Conservation (phyloP, 768 basidiomycete species). For the Mycena indigotica region DNA sequence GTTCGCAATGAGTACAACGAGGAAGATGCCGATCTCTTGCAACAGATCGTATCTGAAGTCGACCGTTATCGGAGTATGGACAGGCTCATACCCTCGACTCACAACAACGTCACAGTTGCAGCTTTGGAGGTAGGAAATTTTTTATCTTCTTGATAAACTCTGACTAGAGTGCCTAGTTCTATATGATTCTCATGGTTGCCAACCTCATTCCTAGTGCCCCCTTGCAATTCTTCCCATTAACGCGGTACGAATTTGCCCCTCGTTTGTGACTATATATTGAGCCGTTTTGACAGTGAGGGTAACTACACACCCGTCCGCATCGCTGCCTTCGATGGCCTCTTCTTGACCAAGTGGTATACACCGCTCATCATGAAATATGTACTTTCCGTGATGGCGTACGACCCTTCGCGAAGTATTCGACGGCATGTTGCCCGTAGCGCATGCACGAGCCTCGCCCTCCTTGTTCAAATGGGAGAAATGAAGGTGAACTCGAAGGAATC, state of each 20-base stretch:
- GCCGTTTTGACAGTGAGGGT: constrained; percentile 72
- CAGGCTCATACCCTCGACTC: constrained; percentile 88
- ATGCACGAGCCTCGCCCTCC: constrained; percentile 82
- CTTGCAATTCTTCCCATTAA: constrained; percentile 81
- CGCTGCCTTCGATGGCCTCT: constrained; percentile 91
- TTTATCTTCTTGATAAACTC: neutral
- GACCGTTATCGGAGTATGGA: constrained; percentile 95
- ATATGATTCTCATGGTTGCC: constrained; percentile 74
- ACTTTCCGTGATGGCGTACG: constrained; percentile 82
- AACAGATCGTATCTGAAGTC: constrained; percentile 77
- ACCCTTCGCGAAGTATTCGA: constrained; percentile 79
- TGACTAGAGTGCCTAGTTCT: constrained; percentile 54
- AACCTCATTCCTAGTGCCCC: constrained; percentile 78
- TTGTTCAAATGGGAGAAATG: constrained; percentile 91
- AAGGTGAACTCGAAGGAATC: constrained; percentile 72
- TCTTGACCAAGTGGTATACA: constrained; percentile 87
- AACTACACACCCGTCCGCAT: constrained; percentile 91
- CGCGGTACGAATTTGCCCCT: constrained; percentile 57
- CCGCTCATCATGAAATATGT: constrained; percentile 86
- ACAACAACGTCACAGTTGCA: constrained; percentile 91
- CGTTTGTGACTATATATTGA: constrained; percentile 13
- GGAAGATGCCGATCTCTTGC: constrained; percentile 71
- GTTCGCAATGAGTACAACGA: constrained; percentile 63
- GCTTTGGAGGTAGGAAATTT: constrained; percentile 75
- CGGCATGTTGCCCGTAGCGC: constrained; percentile 86